phyloP scores from a whole-genome alignment of 176 grass and related monocot species.

The Neostapfia colusana region DNA sequence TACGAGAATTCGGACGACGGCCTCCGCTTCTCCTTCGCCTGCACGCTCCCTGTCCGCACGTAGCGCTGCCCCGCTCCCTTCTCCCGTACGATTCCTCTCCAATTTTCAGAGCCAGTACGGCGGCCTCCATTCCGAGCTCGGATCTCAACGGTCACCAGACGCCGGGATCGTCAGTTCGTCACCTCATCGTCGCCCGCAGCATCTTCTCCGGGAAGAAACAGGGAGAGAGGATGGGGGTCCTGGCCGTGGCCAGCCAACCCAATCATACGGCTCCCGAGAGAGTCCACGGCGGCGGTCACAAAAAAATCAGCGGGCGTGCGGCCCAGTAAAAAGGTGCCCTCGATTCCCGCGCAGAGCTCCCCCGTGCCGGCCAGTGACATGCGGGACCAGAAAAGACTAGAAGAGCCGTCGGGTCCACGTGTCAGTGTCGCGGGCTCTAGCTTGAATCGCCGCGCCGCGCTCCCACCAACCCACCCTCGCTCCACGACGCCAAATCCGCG shows the following conservation, averaged over 20 bases:
- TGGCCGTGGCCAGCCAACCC: no score
- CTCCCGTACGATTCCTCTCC: background rate
- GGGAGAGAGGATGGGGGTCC: background rate
- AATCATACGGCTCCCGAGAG: background rate
- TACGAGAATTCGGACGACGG: background rate
- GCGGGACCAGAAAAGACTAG: accelerated
- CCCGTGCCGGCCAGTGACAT: background rate
- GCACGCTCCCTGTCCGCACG: background rate
- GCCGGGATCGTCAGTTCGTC: background rate
- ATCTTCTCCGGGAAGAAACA: conserved; percentile 20
- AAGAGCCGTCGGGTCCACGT: background rate
- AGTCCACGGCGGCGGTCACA: conserved; percentile 21
- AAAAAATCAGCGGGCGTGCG: background rate
- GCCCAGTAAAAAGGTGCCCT: no score
- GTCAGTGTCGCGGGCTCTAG: background rate
- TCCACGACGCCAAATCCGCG: conserved; percentile 34
- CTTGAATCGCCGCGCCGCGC: background rate
- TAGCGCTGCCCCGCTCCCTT: background rate
- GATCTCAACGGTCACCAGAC: background rate
- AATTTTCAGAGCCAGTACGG: background rate
- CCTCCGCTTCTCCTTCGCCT: background rate
- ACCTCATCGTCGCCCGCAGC: background rate
- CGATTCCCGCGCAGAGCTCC: background rate
- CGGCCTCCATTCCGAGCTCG: background rate
- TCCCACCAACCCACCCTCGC: background rate